Conservation (phyloP, 345 rosid species). For the Erucastrum elatum region DNA sequence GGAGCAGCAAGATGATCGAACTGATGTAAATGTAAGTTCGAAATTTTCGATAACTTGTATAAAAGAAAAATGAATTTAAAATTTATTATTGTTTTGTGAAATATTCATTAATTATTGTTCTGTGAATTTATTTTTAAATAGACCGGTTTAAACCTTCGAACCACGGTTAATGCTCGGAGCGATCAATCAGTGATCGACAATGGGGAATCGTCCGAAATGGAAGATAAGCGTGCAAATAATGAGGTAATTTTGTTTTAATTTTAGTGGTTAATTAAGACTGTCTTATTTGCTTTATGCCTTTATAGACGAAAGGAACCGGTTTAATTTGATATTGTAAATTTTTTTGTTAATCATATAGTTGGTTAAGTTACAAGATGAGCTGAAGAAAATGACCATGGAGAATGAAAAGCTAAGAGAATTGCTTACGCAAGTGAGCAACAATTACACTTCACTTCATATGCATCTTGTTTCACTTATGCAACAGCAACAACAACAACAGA, state of each 20-base stretch:
- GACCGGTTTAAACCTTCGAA: slow-evolving; percentile 84
- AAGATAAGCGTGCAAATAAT: slow-evolving; percentile 51
- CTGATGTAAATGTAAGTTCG: slow-evolving; percentile 61
- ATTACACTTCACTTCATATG: slow-evolving; percentile 65
- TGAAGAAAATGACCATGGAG: slow-evolving; percentile 67
- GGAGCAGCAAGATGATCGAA: slow-evolving; percentile 44
- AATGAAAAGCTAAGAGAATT: slow-evolving; percentile 73
- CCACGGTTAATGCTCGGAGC: slow-evolving; percentile 62
- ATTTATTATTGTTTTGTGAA: background rate
- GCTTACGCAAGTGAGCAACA: slow-evolving; percentile 69
- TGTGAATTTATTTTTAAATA: slow-evolving; percentile 23
- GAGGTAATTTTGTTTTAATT: slow-evolving; percentile 50
- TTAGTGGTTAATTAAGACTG: background rate
- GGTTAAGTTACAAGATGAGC: slow-evolving; percentile 61
- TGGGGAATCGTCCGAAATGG: slow-evolving; percentile 63
- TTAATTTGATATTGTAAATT: background rate
- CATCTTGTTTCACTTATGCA: slow-evolving; percentile 67
- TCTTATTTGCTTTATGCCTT: background rate
- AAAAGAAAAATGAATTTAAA: background rate
- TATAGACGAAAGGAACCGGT: background rate
- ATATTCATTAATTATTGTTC: background rate
- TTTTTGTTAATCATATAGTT: slow-evolving; percentile 45
- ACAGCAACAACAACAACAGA: slow-evolving; percentile 42
- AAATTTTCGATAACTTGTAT: background rate
- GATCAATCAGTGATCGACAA: slow-evolving; percentile 82